phyloP scores from a whole-genome alignment of 1,284 basidiomycete species.

The Leccinum ponderosum region DNA sequence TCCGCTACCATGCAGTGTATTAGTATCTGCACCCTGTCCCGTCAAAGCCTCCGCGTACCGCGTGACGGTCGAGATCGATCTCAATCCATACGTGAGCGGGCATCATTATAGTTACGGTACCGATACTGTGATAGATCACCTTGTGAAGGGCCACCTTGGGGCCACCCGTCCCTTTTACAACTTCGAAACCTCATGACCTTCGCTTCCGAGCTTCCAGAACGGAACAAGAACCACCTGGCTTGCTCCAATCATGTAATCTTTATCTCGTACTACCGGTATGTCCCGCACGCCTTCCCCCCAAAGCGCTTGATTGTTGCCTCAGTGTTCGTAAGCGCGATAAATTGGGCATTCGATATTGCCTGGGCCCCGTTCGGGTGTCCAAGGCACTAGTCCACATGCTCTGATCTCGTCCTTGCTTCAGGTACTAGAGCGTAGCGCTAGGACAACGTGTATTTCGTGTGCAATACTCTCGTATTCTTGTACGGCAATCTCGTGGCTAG shows the following conservation, averaged over 20 bases:
- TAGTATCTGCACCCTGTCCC: slow-evolving; percentile 11
- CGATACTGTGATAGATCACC: slow-evolving; percentile 29
- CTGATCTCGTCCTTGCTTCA: slow-evolving; percentile 2
- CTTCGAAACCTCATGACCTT: slow-evolving; percentile 15
- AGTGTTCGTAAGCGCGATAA: slow-evolving; percentile 11
- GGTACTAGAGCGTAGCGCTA: not conserved
- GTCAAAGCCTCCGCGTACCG: slow-evolving; percentile 21
- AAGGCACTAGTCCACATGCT: not conserved
- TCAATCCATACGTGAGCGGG: slow-evolving; percentile 24
- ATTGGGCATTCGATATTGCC: not conserved
- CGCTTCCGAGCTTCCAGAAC: slow-evolving; percentile 28
- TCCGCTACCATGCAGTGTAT: not conserved
- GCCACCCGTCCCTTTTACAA: slow-evolving; percentile 19
- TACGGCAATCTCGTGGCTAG: slow-evolving; percentile 7
- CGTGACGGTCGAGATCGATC: slow-evolving; percentile 26
- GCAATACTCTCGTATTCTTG: slow-evolving; percentile 6
- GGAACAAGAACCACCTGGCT: slow-evolving; percentile 24
- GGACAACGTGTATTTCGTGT: slow-evolving; percentile 23
- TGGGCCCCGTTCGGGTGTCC: not conserved
- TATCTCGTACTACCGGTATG: slow-evolving; percentile 3
- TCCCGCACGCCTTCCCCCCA: slow-evolving; percentile 1
- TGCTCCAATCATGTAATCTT: slow-evolving; percentile 23
- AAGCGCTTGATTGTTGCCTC: slow-evolving; percentile 1
- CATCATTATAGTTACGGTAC: slow-evolving; percentile 35
- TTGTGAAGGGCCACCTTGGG: slow-evolving; percentile 3